These are phyloP conservation scores for Trichoderma atrobrunneum DNA, from an alignment of 2,329 filamentous ascomycete species.

Conservation along the genomic window DNA sequence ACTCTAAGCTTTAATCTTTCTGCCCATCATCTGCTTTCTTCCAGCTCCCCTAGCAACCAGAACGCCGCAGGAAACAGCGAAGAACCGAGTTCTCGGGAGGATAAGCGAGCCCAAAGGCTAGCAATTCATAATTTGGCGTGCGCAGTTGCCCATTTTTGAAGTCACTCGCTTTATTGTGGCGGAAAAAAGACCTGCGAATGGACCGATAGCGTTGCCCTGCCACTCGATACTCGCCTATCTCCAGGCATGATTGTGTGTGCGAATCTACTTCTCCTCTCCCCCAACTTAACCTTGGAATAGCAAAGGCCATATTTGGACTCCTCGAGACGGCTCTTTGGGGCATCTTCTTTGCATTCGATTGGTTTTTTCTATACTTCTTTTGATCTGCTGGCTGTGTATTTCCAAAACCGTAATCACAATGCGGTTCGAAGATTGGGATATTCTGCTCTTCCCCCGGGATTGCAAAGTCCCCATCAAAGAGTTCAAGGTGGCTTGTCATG, in stretches of 20 bases:
- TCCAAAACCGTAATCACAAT: slow-evolving; percentile 46
- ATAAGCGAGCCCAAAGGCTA: neutral
- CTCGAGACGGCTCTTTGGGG: neutral
- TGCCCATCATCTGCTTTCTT: neutral
- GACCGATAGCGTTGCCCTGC: slow-evolving; percentile 7
- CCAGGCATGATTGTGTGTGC: neutral
- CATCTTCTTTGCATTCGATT: neutral
- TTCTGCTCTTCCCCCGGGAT: slow-evolving; percentile 70
- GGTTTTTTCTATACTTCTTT: neutral
- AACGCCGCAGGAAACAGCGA: neutral
- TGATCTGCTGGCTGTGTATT: neutral
- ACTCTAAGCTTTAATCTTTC: neutral
- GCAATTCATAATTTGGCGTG: neutral
- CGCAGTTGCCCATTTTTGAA: neutral
- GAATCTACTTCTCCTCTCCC: neutral
- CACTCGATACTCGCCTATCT: neutral
- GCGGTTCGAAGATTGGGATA: slow-evolving; percentile 85
- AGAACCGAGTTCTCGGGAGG: neutral
- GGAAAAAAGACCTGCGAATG: neutral
- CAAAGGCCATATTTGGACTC: slow-evolving; percentile 1
- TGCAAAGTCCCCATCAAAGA: slow-evolving; percentile 72
- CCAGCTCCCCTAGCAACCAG: neutral
- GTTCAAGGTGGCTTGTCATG: slow-evolving; percentile 76
- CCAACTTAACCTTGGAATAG: slow-evolving; percentile 9
- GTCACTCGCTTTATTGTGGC: neutral